A percentile compares a stretch with the other conserved stretches of the same genome.
Conservation (phyloP, 139 green algal genomes). For the Haematococcus sp. region DNA sequence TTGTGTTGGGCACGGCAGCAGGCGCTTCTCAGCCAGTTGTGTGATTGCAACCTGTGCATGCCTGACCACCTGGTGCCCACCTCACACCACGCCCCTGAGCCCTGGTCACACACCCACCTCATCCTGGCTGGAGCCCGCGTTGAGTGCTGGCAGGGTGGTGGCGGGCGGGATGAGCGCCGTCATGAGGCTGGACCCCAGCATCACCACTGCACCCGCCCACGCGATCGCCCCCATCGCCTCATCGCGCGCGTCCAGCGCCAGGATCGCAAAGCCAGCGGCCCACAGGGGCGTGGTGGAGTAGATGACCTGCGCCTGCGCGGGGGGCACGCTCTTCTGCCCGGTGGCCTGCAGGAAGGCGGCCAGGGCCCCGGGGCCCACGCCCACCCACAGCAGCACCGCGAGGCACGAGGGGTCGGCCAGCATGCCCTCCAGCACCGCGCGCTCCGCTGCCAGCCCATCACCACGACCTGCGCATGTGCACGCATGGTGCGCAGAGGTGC, state of each 20-base stretch:
- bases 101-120: too few species aligned
- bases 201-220: constrained; percentile 20
- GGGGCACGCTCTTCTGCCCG: constrained; percentile 22
- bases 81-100: too few species aligned
- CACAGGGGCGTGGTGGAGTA: constrained; percentile 31
- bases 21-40: too few species aligned
- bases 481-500: too few species aligned
- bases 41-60: too few species aligned
- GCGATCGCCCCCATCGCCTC: constrained; percentile 21
- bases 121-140: too few species aligned
- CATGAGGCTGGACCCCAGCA: constrained; percentile 11
- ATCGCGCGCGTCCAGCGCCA: constrained; percentile 17
- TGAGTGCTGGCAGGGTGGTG: too few species aligned
- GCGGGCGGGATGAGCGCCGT: not conserved
- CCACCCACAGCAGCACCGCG: constrained; percentile 22
- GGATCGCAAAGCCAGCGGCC: constrained; percentile 19
- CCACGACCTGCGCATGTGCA: not conserved
- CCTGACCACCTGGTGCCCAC: too few species aligned
- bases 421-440: not conserved
- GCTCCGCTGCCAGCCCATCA: not conserved
- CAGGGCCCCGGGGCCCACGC: constrained; percentile 21
- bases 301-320: constrained; percentile 29
- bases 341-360: constrained; percentile 17
- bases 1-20: too few species aligned
- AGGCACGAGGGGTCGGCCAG: not conserved